A percentile compares a stretch with the other conserved stretches of the same genome.
Evolutionary conservation across 768 basidiomycete species (phyloP).

Genomic region (Daedaleopsis nitida): DNA sequence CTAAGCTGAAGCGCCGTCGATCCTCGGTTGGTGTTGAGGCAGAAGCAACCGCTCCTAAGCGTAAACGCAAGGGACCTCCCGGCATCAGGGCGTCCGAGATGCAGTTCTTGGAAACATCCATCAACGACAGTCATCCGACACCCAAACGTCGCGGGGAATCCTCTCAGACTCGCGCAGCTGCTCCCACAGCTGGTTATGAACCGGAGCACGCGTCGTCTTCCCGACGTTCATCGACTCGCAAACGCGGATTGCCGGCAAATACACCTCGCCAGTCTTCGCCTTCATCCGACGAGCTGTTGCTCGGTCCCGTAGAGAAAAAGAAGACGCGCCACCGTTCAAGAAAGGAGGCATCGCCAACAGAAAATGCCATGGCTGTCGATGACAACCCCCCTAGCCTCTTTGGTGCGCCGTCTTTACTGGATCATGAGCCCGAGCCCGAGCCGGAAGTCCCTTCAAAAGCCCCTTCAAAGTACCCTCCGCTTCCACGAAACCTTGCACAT

Average conservation of each 20-base stretch:
- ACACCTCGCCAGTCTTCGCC: conserved; percentile 1
- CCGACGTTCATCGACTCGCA: conserved; percentile 1
- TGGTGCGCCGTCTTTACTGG: conserved; percentile 11
- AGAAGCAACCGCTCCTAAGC: not conserved
- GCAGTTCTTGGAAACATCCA: not conserved
- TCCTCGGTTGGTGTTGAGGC: conserved; percentile 3
- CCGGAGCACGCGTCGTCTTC: not conserved
- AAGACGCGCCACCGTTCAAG: not conserved
- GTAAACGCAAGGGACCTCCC: conserved; percentile 13
- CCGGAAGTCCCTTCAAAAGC: not conserved
- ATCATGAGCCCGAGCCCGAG: not conserved
- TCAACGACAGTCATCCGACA: not conserved
- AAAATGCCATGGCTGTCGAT: conserved; percentile 8
- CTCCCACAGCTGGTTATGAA: not conserved
- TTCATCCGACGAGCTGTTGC: conserved; percentile 20
- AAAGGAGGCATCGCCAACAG: not conserved
- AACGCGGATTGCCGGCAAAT: conserved; percentile 1
- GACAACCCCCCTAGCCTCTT: conserved; percentile 3
- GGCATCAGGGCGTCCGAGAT: conserved; percentile 6
- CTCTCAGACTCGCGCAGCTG: not conserved
- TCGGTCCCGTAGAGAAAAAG: not conserved
- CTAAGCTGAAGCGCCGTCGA: conserved; percentile 9
- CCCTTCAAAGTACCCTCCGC: conserved; percentile 1
- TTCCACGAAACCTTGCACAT: conserved; percentile 36
- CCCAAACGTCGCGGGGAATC: not conserved